Evolutionary conservation across 1,139 yeast species (phyloP), one percentile per base, ranked within the genome.

Genomic region (Debaryomyces sp.): DNA sequence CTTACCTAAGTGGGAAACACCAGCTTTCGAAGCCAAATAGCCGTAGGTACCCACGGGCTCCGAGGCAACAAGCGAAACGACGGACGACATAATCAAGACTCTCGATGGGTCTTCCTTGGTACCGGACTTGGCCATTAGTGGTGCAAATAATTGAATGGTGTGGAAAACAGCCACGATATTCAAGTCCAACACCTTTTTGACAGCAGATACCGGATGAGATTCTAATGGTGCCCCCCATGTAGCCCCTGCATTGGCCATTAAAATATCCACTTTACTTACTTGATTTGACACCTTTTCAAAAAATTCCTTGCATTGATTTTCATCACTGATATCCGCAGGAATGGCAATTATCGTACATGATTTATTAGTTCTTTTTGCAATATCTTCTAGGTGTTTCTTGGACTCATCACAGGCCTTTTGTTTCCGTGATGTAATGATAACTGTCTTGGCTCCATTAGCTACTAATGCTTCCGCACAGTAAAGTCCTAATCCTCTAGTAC

Each of bases 171-270:
- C 88, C 49, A 80, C 79, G 29, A 87, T 74, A 59, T 87, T 87
- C 61, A 87, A 76, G 48, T 78, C 78, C 62, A 86, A 66, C 7
- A 87, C 86, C 66, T 86, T 87, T 53, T 77, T 81, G 55, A 87
- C 68, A 0, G 89, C 91, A 4, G 68, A 53, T 39, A 82, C 82
- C 1, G 89, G 84, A 60, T 87, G 92, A 5, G 70, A 70, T 40
- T 75, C 85, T 49, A 87, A 68, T 27, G 79, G 80, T 5, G 84
- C 87, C 29, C 92, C 94, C 94, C 94, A 87, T 13, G 87, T 70
- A 9, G 92, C 91, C 43, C 95, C 95, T 12, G 94, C 94, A 59
- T 87, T 87, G 50, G 92, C 90, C 57, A 85, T 73, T 53, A 87
- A 72, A 52, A 87, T 84, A 61, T 87, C 84, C 30, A 85, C 75